Conservation (phyloP, 2,329 filamentous ascomycete species). For the Fusarium metavorans region DNA sequence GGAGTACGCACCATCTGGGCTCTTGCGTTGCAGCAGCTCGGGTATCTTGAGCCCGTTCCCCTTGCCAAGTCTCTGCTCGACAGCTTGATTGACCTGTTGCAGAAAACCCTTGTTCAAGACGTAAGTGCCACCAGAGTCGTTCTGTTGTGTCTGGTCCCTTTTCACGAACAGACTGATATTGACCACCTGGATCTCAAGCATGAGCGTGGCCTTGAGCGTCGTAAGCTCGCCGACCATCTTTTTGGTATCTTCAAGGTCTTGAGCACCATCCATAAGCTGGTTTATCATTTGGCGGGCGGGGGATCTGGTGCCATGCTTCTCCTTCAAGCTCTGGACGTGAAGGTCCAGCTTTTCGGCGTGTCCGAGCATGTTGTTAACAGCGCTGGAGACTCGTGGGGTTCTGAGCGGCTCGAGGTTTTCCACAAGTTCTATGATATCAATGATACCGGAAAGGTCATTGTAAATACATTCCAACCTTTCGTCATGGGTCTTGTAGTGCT, state of each 20-base stretch:
- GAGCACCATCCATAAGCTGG: neutral
- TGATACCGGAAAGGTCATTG: neutral
- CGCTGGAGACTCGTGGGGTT: neutral
- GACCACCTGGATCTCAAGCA: conserved; percentile 6
- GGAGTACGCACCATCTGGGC: neutral
- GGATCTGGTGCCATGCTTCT: neutral
- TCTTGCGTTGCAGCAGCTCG: neutral
- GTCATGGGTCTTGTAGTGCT: neutral
- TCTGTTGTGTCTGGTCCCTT: neutral
- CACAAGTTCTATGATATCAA: conserved; percentile 8
- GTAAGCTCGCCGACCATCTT: neutral
- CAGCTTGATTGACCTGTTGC: neutral
- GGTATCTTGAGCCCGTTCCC: neutral
- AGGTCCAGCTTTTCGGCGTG: neutral
- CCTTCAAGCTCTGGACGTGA: neutral
- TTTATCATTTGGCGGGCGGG: neutral
- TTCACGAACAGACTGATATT: neutral
- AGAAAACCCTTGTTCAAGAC: neutral
- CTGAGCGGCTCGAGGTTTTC: neutral
- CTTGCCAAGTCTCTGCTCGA: neutral
- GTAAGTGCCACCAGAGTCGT: neutral
- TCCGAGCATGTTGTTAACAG: neutral
- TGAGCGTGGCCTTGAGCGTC: neutral
- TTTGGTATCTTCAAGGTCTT: too few species aligned
- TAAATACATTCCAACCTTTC: neutral